Conservation (phyloP, 768 basidiomycete species). For the Mrakia gelida region DNA sequence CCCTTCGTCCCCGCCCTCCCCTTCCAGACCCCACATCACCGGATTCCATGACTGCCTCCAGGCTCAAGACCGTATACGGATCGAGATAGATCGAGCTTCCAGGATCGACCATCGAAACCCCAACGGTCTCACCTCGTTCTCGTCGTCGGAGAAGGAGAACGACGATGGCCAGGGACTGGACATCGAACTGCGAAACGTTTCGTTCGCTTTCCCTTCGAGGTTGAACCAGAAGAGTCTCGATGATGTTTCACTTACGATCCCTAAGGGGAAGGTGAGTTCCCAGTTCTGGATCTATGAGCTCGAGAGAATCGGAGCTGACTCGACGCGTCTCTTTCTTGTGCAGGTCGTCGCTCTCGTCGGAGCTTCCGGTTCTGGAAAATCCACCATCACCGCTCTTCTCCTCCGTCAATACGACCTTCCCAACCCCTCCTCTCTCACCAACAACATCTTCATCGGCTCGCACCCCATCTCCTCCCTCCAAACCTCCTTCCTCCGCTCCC, state of each 20-base stretch:
- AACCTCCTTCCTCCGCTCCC: conserved; percentile 22
- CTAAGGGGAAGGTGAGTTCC: conserved; percentile 33
- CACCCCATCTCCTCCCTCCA: conserved; percentile 12
- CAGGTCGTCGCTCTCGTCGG: conserved; percentile 11
- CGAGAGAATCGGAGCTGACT: not conserved
- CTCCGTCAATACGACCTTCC: conserved; percentile 41
- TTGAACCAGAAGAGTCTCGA: conserved; percentile 37
- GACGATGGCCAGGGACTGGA: conserved; percentile 7
- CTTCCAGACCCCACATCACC: conserved; percentile 37
- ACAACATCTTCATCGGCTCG: conserved; percentile 24
- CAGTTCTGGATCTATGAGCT: too few species aligned
- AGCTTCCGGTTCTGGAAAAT: conserved; percentile 42
- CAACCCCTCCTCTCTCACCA: conserved; percentile 9
- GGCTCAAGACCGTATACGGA: conserved; percentile 36
- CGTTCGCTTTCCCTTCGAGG: conserved; percentile 42
- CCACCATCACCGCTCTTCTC: conserved; percentile 39
- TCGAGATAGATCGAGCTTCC: conserved; percentile 40
- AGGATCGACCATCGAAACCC: conserved; percentile 39
- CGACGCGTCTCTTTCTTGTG: not conserved
- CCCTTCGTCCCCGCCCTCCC: not conserved
- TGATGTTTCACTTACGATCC: conserved; percentile 35
- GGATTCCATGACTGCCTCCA: conserved; percentile 38
- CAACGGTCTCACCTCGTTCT: conserved; percentile 32
- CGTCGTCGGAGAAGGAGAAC: conserved; percentile 4
- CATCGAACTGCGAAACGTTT: conserved; percentile 40